Conservation (phyloP, 2,329 filamentous ascomycete genomes). For the Paraphoma sp. region DNA sequence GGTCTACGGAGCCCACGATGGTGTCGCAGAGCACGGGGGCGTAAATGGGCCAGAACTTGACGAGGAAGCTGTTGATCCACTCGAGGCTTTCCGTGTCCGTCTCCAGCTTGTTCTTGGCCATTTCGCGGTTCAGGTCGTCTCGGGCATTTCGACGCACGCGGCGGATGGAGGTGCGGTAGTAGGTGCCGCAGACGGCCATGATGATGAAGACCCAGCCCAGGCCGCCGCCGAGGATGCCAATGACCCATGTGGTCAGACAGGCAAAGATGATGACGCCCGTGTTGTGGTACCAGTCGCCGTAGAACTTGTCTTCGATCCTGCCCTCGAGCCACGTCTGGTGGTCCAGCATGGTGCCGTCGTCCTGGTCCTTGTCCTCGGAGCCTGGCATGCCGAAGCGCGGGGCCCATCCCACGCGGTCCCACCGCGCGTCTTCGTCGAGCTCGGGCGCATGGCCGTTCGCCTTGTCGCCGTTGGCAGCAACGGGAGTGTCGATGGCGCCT, state of each 20-base stretch:
- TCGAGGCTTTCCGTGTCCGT: slow-evolving; percentile 92
- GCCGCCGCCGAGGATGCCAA: slow-evolving; percentile 88
- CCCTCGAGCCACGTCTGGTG: slow-evolving; percentile 88
- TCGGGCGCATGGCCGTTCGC: slow-evolving; percentile 60
- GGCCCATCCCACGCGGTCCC: slow-evolving; percentile 78
- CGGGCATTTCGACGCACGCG: slow-evolving; percentile 94
- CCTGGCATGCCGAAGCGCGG: slow-evolving; percentile 74
- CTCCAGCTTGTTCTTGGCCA: slow-evolving; percentile 85
- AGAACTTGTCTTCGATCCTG: slow-evolving; percentile 86
- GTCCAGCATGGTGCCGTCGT: slow-evolving; percentile 75
- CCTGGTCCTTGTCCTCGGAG: slow-evolving; percentile 60
- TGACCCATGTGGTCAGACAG: slow-evolving; percentile 86
- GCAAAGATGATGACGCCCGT: slow-evolving; percentile 92
- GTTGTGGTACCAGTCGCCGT: slow-evolving; percentile 99
- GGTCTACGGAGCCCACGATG: slow-evolving; percentile 92
- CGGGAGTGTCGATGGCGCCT: slow-evolving; percentile 65
- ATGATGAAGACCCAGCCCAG: slow-evolving; percentile 92
- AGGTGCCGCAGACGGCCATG: slow-evolving; percentile 91
- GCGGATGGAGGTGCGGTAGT: slow-evolving; percentile 94
- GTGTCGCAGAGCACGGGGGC: slow-evolving; percentile 91
- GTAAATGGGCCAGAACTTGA: slow-evolving; percentile 99
- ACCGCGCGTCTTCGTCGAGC: slow-evolving; percentile 61
- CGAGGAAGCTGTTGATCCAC: slow-evolving; percentile 98
- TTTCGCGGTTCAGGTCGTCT: slow-evolving; percentile 88
- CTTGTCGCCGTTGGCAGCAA: slow-evolving; percentile 55